Evolutionary conservation across 768 basidiomycete genomes (phyloP), one percentile per base, ranked within the genome.

Genomic region (Suillus luteus): DNA sequence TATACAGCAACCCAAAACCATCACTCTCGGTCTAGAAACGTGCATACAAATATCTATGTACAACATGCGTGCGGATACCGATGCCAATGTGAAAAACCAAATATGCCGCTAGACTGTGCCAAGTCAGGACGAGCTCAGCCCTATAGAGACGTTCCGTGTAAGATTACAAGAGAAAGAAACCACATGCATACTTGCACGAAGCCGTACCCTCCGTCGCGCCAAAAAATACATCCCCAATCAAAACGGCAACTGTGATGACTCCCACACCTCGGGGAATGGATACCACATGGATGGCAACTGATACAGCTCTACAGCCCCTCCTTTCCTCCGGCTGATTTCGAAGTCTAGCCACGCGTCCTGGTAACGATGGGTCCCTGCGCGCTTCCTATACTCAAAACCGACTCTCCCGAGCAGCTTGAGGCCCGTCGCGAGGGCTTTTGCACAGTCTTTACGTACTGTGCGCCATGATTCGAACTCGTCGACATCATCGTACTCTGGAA

Each of bases 331-430:
- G 62, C 62, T 65, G 55, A 72, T 65, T 40, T 66, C 73, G 57
- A 73, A 78, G 63, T 76, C 75, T 17, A 78, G 71, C 75, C 75
- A 76, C 33, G 76, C 71, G 43, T 76, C 75, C 63, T 77, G 75
- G 62, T 76, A 76, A 46, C 74, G 59, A 52, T 76, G 75, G 2
- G 75, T 78, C 38, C 75, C 75, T 9, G 76, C 73, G 15, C 75
- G 72, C 68, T 73, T 78, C 60, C 75, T 74, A 66, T 77, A 78
- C 64, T 76, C 75, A 62, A 76, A 75, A 61, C 75, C 75, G 55
- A 76, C 68, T 67, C 70, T 72, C 55, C 64, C 61, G 62, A 76
- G 74, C 55, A 73, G 70, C 62, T 77, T 78, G 63, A 77, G 55
- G 11, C 66, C 68, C 64, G 55, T 68, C 66, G 74, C 75, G 64